Percentiles rank a stretch among this genome's conserved stretches.
phyloP scores from a whole-genome alignment of 805 yeast species.

The Candida krabiensis region DNA sequence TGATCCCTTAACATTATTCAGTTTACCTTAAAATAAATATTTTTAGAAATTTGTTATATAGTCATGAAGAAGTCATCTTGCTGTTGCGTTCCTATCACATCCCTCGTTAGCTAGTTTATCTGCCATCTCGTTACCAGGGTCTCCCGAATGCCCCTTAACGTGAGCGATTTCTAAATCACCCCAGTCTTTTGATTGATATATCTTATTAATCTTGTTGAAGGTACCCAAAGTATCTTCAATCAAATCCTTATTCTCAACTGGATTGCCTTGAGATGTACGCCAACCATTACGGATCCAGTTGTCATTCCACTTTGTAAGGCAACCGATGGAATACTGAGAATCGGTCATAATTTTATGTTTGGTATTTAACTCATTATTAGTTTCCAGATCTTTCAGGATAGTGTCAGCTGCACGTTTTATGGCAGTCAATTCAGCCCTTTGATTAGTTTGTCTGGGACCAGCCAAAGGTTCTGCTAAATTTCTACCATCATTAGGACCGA shows the following conservation, averaged over 20 bases:
- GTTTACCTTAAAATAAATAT: too few relatives aligned
- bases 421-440: conserved; percentile 78
- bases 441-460: conserved; percentile 62
- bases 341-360: conserved; percentile 59
- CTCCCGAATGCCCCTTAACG: conserved; percentile 73
- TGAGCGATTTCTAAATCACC: conserved; percentile 49
- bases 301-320: conserved; percentile 55
- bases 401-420: conserved; percentile 52
- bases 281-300: conserved; percentile 62
- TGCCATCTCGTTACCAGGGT: conserved; percentile 73
- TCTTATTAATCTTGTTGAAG: conserved; percentile 35
- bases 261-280: conserved; percentile 40
- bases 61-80: too few relatives aligned
- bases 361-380: conserved; percentile 13
- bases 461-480: conserved; percentile 56
- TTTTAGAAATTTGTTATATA: too few relatives aligned
- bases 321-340: conserved; percentile 63
- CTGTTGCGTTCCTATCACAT: conserved; percentile 41
- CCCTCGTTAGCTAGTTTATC: conserved; percentile 74
- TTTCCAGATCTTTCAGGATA: conserved; percentile 35
- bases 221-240: conserved; percentile 36
- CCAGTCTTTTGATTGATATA: conserved; percentile 35
- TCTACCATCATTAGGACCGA: conserved; percentile 52
- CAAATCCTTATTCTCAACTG: conserved; percentile 53
- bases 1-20: too few relatives aligned